These are phyloP conservation scores for Bacidia rubella DNA, from an alignment of 495 filamentous ascomycete species.

Conservation along the genomic window DNA sequence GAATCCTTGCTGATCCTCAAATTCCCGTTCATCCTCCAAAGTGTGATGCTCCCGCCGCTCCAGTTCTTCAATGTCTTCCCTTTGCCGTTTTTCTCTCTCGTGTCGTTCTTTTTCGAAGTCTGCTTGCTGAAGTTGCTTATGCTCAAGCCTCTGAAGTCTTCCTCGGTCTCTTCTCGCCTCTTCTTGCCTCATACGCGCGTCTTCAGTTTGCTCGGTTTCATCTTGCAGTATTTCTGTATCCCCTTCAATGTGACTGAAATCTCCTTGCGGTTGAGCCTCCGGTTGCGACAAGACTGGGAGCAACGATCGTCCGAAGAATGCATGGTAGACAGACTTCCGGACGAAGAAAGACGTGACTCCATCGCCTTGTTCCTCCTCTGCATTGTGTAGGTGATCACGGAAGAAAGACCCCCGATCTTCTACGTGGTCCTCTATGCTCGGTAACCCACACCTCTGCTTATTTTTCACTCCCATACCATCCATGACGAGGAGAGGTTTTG, in stretches of 20 bases:
- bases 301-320: slow-evolving; percentile 12
- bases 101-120: neutral
- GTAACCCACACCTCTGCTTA: slow-evolving; percentile 10
- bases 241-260: neutral
- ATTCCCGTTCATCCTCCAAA: no score
- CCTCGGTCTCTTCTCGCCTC: neutral
- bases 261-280: no score
- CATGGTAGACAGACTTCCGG: slow-evolving; percentile 10
- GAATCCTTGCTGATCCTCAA: no score
- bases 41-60: no score
- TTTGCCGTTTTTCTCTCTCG: neutral
- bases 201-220: neutral
- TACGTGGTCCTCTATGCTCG: slow-evolving; percentile 3
- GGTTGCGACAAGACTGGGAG: no score
- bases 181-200: neutral
- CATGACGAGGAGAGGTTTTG: neutral
- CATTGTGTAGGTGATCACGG: slow-evolving; percentile 9
- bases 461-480: slow-evolving; percentile 7
- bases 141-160: neutral
- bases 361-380: slow-evolving; percentile 7
- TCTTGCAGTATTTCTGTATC: neutral
- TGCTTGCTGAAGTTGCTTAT: neutral
- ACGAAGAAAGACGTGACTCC: slow-evolving; percentile 14
- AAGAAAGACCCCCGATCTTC: no score
- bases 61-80: no score